Evolutionary conservation across 441 rosid species (phyloP).

Genomic region (Adansonia grandidieri): DNA sequence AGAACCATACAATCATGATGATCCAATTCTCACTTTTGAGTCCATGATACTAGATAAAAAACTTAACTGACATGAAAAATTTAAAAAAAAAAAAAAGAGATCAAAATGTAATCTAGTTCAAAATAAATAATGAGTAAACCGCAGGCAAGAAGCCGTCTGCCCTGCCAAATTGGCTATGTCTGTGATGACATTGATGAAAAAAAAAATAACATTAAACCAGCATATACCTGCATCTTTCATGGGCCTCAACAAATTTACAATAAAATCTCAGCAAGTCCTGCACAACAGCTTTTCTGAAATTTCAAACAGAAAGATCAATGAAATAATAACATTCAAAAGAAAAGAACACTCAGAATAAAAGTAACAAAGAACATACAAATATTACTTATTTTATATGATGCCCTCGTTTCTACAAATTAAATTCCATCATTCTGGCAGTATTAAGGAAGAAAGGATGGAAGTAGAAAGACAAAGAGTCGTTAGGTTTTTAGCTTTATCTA

Average conservation of each 20-base stretch:
- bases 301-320: slow-evolving; percentile 29
- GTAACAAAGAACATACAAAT: not conserved
- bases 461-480: not conserved
- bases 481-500: not conserved
- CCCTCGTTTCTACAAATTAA: not conserved
- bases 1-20: not conserved
- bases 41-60: not conserved
- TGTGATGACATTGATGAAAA: not conserved
- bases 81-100: not conserved
- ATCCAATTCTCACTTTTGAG: not conserved
- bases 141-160: not conserved
- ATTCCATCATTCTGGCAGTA: not conserved
- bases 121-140: not conserved
- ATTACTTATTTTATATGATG: not conserved
- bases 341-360: not conserved
- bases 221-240: slow-evolving; percentile 79
- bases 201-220: slow-evolving; percentile 7
- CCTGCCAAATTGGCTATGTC: not conserved
- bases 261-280: slow-evolving; percentile 97
- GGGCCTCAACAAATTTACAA: slow-evolving; percentile 69
- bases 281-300: slow-evolving; percentile 67
- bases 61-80: not conserved
- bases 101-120: not conserved
- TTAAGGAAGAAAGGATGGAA: not conserved
- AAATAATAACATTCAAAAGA: not conserved